Evolutionary conservation across 2,329 filamentous ascomycete species (phyloP).

Genomic region (Parascedosporium putredinis): DNA sequence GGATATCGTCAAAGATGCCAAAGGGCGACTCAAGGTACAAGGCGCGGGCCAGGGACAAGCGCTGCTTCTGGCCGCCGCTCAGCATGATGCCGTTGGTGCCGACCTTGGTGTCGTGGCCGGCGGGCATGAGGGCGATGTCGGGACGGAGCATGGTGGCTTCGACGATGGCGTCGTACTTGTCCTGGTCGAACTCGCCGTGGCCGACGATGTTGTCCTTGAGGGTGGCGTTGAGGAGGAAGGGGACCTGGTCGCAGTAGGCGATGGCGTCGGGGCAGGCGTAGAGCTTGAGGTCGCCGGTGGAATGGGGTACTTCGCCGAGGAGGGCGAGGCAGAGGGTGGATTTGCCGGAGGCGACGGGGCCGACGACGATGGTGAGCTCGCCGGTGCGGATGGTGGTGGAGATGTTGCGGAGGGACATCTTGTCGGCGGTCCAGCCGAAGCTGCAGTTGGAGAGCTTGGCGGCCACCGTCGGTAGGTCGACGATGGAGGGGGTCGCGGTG

Average conservation of each 20-base stretch:
- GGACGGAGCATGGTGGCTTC: slow-evolving; percentile 21
- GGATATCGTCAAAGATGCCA: slow-evolving; percentile 34
- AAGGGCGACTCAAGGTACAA: slow-evolving; percentile 28
- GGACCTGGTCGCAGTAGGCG: slow-evolving; percentile 22
- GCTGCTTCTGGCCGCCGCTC: slow-evolving; percentile 30
- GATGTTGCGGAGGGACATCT: slow-evolving; percentile 19
- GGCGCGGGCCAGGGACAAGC: slow-evolving; percentile 30
- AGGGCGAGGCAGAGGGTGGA: slow-evolving; percentile 25
- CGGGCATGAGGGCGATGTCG: slow-evolving; percentile 21
- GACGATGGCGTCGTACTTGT: slow-evolving; percentile 24
- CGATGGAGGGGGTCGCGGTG: background rate
- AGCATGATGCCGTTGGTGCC: slow-evolving; percentile 31
- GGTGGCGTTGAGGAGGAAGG: slow-evolving; percentile 23
- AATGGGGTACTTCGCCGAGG: slow-evolving; percentile 19
- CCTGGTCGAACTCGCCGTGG: slow-evolving; percentile 18
- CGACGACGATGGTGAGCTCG: slow-evolving; percentile 27
- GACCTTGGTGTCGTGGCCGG: slow-evolving; percentile 26
- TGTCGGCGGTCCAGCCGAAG: slow-evolving; percentile 17
- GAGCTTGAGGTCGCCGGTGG: background rate
- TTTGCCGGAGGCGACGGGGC: slow-evolving; percentile 27
- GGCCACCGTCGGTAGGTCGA: background rate
- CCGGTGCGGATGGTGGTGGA: slow-evolving; percentile 20
- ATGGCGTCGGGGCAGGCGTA: slow-evolving; percentile 9
- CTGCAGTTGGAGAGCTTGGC: slow-evolving; percentile 3
- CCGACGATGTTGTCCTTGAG: slow-evolving; percentile 29